Evolutionary conservation across 2,329 filamentous ascomycete genomes (phyloP).

Genomic region (Aspergillus sp.): DNA sequence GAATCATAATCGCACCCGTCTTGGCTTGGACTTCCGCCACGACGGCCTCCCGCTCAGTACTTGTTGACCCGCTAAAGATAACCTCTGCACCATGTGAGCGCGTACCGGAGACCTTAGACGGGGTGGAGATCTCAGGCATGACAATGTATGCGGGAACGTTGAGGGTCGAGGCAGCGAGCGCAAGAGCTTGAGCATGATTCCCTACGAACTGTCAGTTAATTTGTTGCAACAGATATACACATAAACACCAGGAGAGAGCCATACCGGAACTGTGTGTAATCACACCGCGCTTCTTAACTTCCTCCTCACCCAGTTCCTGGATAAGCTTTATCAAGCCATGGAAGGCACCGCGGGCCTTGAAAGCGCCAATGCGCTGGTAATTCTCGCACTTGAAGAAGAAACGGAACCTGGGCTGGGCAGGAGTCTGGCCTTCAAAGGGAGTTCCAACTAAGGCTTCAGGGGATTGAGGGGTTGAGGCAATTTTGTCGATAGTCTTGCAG

Average conservation of each 20-base stretch:
- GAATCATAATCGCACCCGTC: conserved; percentile 74
- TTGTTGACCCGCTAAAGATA: conserved; percentile 77
- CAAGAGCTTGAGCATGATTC: conserved; percentile 90
- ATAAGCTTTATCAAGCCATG: conserved; percentile 73
- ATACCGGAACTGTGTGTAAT: conserved; percentile 85
- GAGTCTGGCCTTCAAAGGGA: conserved; percentile 51
- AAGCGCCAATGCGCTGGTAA: conserved; percentile 81
- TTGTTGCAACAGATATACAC: no score
- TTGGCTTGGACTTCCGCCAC: conserved; percentile 63
- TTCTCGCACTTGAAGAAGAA: conserved; percentile 98
- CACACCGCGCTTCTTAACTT: conserved; percentile 64
- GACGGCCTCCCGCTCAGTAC: conserved; percentile 73
- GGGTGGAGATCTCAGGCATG: conserved; percentile 81
- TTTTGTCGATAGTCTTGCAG: conserved; percentile 64
- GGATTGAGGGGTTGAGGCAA: conserved; percentile 69
- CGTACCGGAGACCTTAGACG: conserved; percentile 84
- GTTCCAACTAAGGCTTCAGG: conserved; percentile 52
- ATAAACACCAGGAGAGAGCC: not conserved
- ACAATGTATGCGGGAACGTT: conserved; percentile 78
- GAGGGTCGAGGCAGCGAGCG: conserved; percentile 72
- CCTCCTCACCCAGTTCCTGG: conserved; percentile 56
- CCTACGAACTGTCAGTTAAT: conserved; percentile 46
- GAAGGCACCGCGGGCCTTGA: conserved; percentile 88
- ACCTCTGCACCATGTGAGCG: conserved; percentile 71
- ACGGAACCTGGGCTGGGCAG: conserved; percentile 61